Conservation (phyloP, 192 early-diverging fungal species). For the Coemansia sp. region DNA sequence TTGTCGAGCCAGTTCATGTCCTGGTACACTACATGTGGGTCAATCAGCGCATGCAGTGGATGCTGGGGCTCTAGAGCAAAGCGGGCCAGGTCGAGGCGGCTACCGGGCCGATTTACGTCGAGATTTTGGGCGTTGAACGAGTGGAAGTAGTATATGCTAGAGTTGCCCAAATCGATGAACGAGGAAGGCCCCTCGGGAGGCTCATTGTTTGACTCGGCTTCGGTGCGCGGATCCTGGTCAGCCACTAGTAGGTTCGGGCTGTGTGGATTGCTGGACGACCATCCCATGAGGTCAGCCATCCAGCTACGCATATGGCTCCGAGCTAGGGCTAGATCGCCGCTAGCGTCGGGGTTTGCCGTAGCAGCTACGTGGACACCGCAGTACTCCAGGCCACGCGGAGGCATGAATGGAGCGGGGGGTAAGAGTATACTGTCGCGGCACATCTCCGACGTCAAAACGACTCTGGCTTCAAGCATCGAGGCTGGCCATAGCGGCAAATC, state of each 20-base stretch:
- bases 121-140: slow-evolving; percentile 6
- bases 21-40: slow-evolving; percentile 15
- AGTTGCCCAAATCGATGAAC: slow-evolving; percentile 29
- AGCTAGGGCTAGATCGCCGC: background rate
- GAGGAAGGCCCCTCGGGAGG: slow-evolving; percentile 7
- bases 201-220: background rate
- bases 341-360: slow-evolving; percentile 6
- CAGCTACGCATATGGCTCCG: slow-evolving; percentile 39
- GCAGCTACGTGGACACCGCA: slow-evolving; percentile 41
- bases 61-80: slow-evolving; percentile 9
- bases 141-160: slow-evolving; percentile 46
- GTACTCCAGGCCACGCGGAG: slow-evolving; percentile 28
- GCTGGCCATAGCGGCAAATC: slow-evolving; percentile 46
- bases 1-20: slow-evolving; percentile 34
- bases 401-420: slow-evolving; percentile 41
- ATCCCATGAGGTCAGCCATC: slow-evolving; percentile 38
- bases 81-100: slow-evolving; percentile 18
- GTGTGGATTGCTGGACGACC: background rate
- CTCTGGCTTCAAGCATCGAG: slow-evolving; percentile 28
- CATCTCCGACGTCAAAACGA: slow-evolving; percentile 36
- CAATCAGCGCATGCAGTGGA: slow-evolving; percentile 14
- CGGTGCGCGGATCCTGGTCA: background rate
- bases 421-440: slow-evolving; percentile 29
- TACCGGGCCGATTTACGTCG: background rate
- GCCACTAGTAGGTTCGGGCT: background rate